Base-by-base conservation (phyloP, 2,329 filamentous ascomycete genomes). In the Fusarium gaditjirri region DNA sequence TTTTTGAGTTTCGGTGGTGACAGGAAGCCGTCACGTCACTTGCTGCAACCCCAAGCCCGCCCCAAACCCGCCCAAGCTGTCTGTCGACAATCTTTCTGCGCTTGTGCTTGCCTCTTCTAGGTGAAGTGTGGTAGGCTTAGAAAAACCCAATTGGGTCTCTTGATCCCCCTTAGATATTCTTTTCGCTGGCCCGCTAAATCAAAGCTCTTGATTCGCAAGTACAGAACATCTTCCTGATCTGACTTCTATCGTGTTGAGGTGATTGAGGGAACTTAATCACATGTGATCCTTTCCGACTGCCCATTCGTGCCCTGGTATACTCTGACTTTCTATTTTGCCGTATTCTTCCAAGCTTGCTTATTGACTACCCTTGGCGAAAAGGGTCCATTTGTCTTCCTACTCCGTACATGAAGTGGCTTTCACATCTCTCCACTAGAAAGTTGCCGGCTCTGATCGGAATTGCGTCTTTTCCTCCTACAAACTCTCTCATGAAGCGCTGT, bases 21-120 rank as follows among this genome's bases (percentile, higher is more conserved):
- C 55, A 69, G 41, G 31, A 58, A 59, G 44, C 60, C 66, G 68
- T 65, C 59, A 73, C 70, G 71, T 73, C 71, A 73, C 70, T 73
- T 52, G 59, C 55, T 69, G 60, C 53, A 53, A 52, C 55, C 55
- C 42, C 38, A 54, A 49, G 27, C 42, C 47, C 60, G 31, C 62
- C 49, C 19, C 36, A 27, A 53, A 42, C 35, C 47, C 39, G 23
- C 29, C 21, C 42, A 57, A 61, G 57, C 29, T 46, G 25, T 55
- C 53, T 41, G 19, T 55, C 53, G 38, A 44, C 46, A n/a, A 39
- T 27, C 19, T 17, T n/a, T 38, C 43, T 64, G 46, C 46, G 63
- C 55, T 49, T 68, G 33, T 46, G 39, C 49, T 54, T 68, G 64
- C 49, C 43, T 68, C 27, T 63, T 36, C 42, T 36, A 57, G 57